Evolutionary conservation across 352 stramenopile species (phyloP), one percentile per base, ranked within the genome.

Genomic region (Phytophthora niederhauseri): DNA sequence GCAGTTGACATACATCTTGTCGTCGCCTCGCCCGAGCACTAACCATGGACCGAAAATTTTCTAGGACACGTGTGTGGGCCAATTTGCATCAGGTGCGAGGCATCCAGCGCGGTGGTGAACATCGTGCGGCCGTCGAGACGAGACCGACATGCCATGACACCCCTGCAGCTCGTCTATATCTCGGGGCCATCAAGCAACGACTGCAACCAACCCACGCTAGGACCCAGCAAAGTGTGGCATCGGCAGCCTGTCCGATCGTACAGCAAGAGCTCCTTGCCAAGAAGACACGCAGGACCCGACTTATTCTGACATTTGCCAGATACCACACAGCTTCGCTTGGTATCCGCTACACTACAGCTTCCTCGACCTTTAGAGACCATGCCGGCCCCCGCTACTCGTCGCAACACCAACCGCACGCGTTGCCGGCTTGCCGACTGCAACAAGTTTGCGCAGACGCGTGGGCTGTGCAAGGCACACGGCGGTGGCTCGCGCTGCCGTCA

Each of bases 391-490:
- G 71, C 6, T 61, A 74, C 71, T 56, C 73, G 79, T 62, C 78
- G 81, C 75, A 89, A 74, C 45, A 66, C 20, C 54, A 91, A 83
- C 73, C 87, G 87, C 50, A 82, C 83, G 8, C 78, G 85, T 6
- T 94, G 87, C 56, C 84, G 90, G 24, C 70, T 89, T 26, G 66
- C 74, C 8, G 76, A 78, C 11, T 94, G 84, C 67, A 80, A 89
- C 59, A 94, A 94, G 66, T 94, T 93, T 66, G 87, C 84, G 11
- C 86, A 94, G 65, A 93, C 84, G 12, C 70, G 82, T 26, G 86
- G 84, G 1, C 79, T 91, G n/a, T 94, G 84, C 66, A 94, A 94
- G 60, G 89, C 87, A 9, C 89, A 96, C 57, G 89, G 89, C 52
- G 87, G 87, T 43, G 86, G 87, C 64, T 92, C 82, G 12, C 84